A percentile compares a stretch with the other conserved stretches of the same genome.
Conservation (phyloP, 2,329 filamentous ascomycete species). For the Phyllosticta citriasiana region DNA sequence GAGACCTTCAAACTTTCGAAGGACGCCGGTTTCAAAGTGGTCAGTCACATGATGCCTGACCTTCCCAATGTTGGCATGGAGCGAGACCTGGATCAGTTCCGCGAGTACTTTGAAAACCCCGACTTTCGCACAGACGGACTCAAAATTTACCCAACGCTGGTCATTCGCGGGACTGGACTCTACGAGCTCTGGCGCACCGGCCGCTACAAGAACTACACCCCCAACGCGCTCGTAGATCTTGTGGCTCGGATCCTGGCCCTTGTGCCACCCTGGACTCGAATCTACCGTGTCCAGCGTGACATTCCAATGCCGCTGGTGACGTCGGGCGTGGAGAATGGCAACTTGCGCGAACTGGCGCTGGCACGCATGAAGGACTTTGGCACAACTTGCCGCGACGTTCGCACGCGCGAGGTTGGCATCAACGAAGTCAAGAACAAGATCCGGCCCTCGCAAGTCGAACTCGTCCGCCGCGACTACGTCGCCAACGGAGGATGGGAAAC, state of each 20-base stretch:
- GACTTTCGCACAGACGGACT: conserved; percentile 92
- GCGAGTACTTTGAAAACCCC: conserved; percentile 95
- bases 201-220: conserved; percentile 96
- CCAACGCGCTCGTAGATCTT: conserved; percentile 89
- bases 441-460: conserved; percentile 86
- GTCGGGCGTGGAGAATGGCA: conserved; percentile 95
- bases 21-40: conserved; percentile 97
- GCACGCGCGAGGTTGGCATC: conserved; percentile 92
- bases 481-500: conserved; percentile 99
- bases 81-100: conserved; percentile 90
- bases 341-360: conserved; percentile 82
- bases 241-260: conserved; percentile 93
- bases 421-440: conserved; percentile 99
- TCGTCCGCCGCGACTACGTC: conserved; percentile 84
- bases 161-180: conserved; percentile 89
- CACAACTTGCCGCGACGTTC: conserved; percentile 89
- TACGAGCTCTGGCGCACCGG: conserved; percentile 98
- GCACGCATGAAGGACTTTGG: conserved; percentile 99
- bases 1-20: conserved; percentile 97
- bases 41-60: conserved; percentile 99
- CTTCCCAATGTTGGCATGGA: conserved; percentile 98
- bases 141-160: conserved; percentile 95
- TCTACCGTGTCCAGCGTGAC: conserved; percentile 95
- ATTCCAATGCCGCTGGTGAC: conserved; percentile 99
- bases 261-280: conserved; percentile 93